Evolutionary conservation across 257 asterid genomes (phyloP), one percentile per base, ranked within the genome.

Genomic region (Schizonepeta tenuifolia): DNA sequence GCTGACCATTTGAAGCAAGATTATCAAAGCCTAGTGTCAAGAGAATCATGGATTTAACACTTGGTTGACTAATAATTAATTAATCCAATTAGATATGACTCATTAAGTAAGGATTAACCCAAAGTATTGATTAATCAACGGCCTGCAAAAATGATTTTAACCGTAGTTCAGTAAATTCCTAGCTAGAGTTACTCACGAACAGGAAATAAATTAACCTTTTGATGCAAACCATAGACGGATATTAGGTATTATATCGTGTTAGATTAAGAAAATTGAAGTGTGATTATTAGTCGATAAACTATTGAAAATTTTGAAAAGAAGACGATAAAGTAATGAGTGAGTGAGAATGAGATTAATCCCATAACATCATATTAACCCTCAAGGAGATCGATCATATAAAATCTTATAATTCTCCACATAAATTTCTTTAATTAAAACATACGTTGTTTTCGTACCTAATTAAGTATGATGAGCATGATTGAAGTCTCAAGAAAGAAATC

Each of bases 1-100:
- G 49, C 14, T 12, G 49, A 43, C 49, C n/a, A 50, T 21, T 58
- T 68, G 63, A 54, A 58, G 69, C 33, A 59, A 18, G 44, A 65
- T 38, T 35, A 38, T 62, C 43, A 50, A 49, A 13, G 71, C 54
- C 55, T 50, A 22, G 36, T 4, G 49, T 41, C 47, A 10, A 8
- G 10, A 10, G 2, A 56, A 13, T 72, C 33, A 21, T 72, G 77
- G 77, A 72, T 55, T 61, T 44, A n/a, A n/a, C n/a, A n/a, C n/a
- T n/a, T n/a, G n/a, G n/a, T n/a, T n/a, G 5, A 15, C 10, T 31
- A 18, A 31, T 53, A 18, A 53, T 53, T 53, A 18, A 53, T 53
- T 18, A 54, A 21, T 22, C 60, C 33, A 20, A 54, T 14, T 53
- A 53, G 47, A 41, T 41, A 41, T 53, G 31, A 18, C 59, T 53